These are phyloP conservation scores for Torulaspora pretoriensis DNA, from an alignment of 1,139 yeast genomes.

Conservation along the genomic window DNA sequence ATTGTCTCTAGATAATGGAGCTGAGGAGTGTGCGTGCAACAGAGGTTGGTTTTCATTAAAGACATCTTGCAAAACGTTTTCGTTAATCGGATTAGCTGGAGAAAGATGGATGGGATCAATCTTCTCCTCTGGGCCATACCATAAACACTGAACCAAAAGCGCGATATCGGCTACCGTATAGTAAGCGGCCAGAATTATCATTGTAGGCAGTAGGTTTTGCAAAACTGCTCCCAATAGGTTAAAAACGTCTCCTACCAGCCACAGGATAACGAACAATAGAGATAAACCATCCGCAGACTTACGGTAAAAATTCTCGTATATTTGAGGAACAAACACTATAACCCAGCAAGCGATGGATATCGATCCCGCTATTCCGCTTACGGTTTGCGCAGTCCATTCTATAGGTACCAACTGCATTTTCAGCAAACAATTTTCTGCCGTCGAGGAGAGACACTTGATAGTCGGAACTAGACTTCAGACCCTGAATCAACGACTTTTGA, in stretches of 20 bases:
- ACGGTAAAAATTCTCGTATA: conserved; percentile 82
- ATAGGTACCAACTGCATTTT: conserved; percentile 47
- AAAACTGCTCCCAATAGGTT: conserved; percentile 83
- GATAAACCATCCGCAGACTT: conserved; percentile 86
- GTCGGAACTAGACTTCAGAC: too few species aligned
- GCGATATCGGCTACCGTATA: conserved; percentile 88
- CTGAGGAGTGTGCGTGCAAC: conserved; percentile 15
- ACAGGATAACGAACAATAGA: conserved; percentile 70
- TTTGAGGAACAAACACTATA: conserved; percentile 94
- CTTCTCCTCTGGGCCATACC: conserved; percentile 54
- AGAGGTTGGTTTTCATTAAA: conserved; percentile 40
- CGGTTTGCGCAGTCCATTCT: conserved; percentile 66
- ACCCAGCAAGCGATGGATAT: conserved; percentile 97
- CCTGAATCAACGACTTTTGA: too few species aligned
- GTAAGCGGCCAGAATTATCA: conserved; percentile 85
- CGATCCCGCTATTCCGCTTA: conserved; percentile 85
- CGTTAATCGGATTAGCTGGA: conserved; percentile 83
- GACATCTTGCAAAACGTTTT: conserved; percentile 59
- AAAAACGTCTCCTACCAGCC: conserved; percentile 89
- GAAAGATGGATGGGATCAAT: conserved; percentile 78
- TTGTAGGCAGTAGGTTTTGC: conserved; percentile 87
- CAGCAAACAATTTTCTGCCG: too few species aligned
- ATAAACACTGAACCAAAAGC: conserved; percentile 72
- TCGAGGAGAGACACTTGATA: too few species aligned
- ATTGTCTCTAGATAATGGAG: conserved; percentile 2